phyloP scores from a whole-genome alignment of 2,329 filamentous ascomycete genomes.

The Colletotrichum higginsianum region DNA sequence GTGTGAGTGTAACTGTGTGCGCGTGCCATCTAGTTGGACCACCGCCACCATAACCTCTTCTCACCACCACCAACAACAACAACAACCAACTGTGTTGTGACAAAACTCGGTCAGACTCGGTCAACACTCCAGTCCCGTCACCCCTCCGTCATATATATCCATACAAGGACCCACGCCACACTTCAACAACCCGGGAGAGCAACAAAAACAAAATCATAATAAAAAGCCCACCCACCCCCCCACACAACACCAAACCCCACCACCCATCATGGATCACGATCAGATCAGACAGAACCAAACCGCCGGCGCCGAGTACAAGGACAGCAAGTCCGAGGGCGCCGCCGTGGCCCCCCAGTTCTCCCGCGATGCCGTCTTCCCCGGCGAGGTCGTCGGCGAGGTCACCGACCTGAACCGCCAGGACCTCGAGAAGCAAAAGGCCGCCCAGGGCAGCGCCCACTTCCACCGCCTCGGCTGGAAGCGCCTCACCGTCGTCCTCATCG shows the following conservation, averaged over 20 bases:
- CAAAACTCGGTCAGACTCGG: too few relatives aligned
- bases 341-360: slow-evolving; percentile 41
- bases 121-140: not conserved
- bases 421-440: slow-evolving; percentile 63
- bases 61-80: not conserved
- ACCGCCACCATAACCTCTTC: not conserved
- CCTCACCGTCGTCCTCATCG: slow-evolving; percentile 68
- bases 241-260: not conserved
- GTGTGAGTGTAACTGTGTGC: not conserved
- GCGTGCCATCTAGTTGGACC: not conserved
- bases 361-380: slow-evolving; percentile 42
- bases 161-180: slow-evolving; percentile 24
- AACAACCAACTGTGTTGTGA: too few relatives aligned
- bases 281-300: slow-evolving; percentile 27
- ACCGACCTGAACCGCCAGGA: slow-evolving; percentile 52
- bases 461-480: slow-evolving; percentile 71
- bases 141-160: slow-evolving; percentile 7
- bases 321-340: slow-evolving; percentile 37
- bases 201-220: not conserved
- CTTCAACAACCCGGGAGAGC: not conserved
- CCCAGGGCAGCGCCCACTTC: slow-evolving; percentile 64
- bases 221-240: too few relatives aligned
- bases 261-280: slow-evolving; percentile 40
- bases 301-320: slow-evolving; percentile 29
- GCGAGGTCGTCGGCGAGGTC: slow-evolving; percentile 49